Base-by-base conservation (phyloP, 805 yeast species). In the Metschnikowia koreensis region DNA sequence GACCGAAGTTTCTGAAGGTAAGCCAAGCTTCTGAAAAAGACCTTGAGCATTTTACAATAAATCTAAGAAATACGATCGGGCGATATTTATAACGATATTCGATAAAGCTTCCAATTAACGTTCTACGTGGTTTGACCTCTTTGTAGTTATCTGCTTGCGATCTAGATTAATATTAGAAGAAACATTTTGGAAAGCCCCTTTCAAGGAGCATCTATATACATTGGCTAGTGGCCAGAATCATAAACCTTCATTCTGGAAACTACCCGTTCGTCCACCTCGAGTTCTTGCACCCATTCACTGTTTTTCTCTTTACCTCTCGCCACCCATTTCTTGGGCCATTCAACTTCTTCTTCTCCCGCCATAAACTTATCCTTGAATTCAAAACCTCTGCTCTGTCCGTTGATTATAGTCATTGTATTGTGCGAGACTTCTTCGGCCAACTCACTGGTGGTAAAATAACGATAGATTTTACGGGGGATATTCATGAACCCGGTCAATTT, bases 281-380 rank as follows among this genome's bases (percentile, higher is more conserved):
- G 71, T 28, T 86, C 92, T 62, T 83, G 83, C 50, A 86, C 83
- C 99, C 99, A 93, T 66, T 93, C 97, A 57, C 96, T 86, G 39
- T 81, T 72, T 57, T 82, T 86, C 47, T 82, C 87, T 44, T 68
- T 65, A n/a, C 97, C 96, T 52, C 77, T 79, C 58, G 82, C 77
- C 34, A 89, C 87, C 97, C 97, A 93, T 52, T 79, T 78, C 49
- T 73, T 53, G 41, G 64, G 60, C 52, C 57, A 53, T 39, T 58
- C 56, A 34, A 61, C 58, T 53, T 62, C 64, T 48, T 61, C 63
- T 37, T 61, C 59, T 47, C 61, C 59, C 17, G 56, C 60, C 37
- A 56, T 66, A 28, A 66, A 62, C 48, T 71, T 61, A 50, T 81
- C 84, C 43, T 74, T 66, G 55, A 48, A 68, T 47, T 66, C 70